Base-by-base conservation (phyloP, 192 early-diverging fungal species). In the Coemansia sp. region DNA sequence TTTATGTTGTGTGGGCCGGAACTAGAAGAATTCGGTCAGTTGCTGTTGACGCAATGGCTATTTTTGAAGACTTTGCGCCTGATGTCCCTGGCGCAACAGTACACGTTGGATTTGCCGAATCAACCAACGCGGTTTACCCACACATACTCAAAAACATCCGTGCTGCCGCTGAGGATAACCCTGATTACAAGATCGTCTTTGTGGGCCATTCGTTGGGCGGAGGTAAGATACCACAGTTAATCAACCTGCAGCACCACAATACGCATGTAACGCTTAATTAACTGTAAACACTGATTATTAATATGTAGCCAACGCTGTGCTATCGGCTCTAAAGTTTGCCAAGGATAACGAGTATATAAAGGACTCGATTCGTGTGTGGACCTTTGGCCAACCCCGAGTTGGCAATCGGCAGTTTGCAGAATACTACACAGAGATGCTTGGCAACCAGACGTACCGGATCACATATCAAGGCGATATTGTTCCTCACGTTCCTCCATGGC, bases 401-500 rank as follows among this genome's bases (percentile, higher is more conserved):
- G 78, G 78, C 6, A 81, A 81, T 51, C 65, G 70, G 7, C 50
- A 27, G n/a, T 81, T 81, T 53, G 51, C 66, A 24, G 78, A 81
- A 47, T 69, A 81, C 53, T 81, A 81, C 45, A 81, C 73, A 15
- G 17, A 64, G 49, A 45, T 81, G 27, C 57, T 81, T 4, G 78
- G 78, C 5, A 75, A 64, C 60, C 78, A 81, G 56, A 81, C 78
- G 24, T 81, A 72, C 25, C 60, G 78, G 43, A 47, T 81, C 32
- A 81, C 78, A 9, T 72, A 75, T 49, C 59, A 71, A 58, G 78
- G 66, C 4, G 78, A 81, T 23, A 62, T 75, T 65, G 78, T 81
- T 3, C 78, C 78, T 5, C 78, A 81, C 43, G 57, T 81, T 23
- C 78, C 78, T 23, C 73, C 78, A 50, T 81, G 78, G 78, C 78